These are phyloP conservation scores for Xylaria sp. DNA, from an alignment of 2,329 filamentous ascomycete species.

Conservation along the genomic window DNA sequence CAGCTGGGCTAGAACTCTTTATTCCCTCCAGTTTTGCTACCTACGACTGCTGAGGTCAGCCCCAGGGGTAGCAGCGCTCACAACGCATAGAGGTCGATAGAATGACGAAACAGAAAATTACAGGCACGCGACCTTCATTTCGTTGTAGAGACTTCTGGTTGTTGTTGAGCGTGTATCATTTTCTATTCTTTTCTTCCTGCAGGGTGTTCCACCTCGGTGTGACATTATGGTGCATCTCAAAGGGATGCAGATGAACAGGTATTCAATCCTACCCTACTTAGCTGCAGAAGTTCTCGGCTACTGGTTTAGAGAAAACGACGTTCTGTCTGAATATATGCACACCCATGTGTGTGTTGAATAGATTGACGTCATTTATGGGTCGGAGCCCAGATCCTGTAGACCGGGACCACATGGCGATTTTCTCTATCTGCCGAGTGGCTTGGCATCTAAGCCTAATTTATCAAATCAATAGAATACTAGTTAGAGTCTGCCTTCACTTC, in stretches of 20 bases:
- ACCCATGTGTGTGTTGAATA: neutral
- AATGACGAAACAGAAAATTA: conserved; percentile 3
- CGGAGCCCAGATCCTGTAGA: neutral
- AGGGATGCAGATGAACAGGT: neutral
- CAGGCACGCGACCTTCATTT: too few relatives aligned
- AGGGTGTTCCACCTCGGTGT: neutral
- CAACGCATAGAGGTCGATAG: neutral
- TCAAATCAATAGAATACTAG: neutral
- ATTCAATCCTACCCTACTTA: neutral
- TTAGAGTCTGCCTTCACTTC: too few relatives aligned
- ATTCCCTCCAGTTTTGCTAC: conserved; percentile 36
- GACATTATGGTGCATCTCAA: neutral
- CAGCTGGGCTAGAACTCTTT: conserved; percentile 20
- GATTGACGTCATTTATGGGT: conserved; percentile 28
- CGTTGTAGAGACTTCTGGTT: neutral
- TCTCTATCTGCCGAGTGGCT: conserved; percentile 2
- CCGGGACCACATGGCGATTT: neutral
- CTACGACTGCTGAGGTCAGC: conserved; percentile 37
- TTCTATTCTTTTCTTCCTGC: neutral
- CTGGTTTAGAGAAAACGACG: neutral
- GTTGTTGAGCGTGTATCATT: neutral
- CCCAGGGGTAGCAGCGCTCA: neutral
- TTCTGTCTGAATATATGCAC: neutral
- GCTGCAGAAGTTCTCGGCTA: neutral
- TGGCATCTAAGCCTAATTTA: neutral